Evolutionary conservation across 129 eudicot genomes (phyloP).

Genomic region (Pittosporum tobira): DNA sequence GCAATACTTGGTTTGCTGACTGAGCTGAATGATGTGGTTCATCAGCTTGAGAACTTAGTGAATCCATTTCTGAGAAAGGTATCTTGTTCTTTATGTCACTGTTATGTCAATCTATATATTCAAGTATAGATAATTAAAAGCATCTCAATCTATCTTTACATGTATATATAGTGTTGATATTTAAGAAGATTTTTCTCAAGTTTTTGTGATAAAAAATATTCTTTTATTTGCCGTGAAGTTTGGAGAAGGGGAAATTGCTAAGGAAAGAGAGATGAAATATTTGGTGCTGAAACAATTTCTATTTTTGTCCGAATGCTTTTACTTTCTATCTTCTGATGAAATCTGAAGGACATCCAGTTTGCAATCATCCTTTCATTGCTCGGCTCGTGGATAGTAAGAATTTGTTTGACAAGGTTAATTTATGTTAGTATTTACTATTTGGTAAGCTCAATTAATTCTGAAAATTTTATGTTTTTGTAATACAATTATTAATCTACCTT

Average conservation of each 20-base stretch:
- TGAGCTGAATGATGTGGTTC: slow-evolving; percentile 63
- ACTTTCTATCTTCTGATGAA: slow-evolving; percentile 85
- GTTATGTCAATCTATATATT: no score
- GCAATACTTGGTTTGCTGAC: slow-evolving; percentile 76
- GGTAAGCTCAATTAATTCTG: no score
- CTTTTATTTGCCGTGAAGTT: slow-evolving; percentile 28
- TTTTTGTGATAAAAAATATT: background rate
- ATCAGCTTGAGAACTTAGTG: slow-evolving; percentile 68
- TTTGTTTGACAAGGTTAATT: slow-evolving; percentile 73
- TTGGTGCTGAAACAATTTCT: slow-evolving; percentile 75
- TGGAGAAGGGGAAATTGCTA: slow-evolving; percentile 32
- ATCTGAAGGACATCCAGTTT: slow-evolving; percentile 83
- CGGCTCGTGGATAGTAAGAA: slow-evolving; percentile 79
- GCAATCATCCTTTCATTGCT: slow-evolving; percentile 88
- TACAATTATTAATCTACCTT: no score
- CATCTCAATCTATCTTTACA: no score
- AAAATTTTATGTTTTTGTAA: no score
- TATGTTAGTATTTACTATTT: slow-evolving; percentile 13
- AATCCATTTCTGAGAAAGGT: slow-evolving; percentile 74
- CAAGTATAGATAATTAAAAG: no score
- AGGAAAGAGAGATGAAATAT: slow-evolving; percentile 54
- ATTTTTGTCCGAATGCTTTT: slow-evolving; percentile 65
- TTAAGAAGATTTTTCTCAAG: background rate
- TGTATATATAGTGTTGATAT: no score
- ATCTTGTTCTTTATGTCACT: slow-evolving; percentile 2